Evolutionary conservation across 208 protist genomes (phyloP).

Genomic region (Leishmania braziliensis): DNA sequence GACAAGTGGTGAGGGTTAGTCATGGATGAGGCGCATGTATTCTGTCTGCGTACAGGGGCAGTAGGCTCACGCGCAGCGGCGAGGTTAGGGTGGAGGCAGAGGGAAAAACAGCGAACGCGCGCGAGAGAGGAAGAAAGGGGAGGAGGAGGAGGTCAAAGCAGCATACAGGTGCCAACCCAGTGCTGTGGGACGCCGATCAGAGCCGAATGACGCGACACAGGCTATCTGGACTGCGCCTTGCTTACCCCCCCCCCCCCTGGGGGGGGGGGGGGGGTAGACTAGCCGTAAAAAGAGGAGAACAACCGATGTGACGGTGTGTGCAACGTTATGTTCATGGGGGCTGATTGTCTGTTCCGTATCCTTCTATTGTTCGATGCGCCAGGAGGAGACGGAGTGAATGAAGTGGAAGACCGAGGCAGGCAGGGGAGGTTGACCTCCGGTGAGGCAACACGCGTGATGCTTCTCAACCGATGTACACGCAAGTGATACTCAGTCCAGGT

Average conservation of each 20-base stretch:
- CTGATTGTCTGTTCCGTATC: not conserved
- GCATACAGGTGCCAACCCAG: not conserved
- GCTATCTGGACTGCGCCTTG: not conserved
- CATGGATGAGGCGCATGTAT: not conserved
- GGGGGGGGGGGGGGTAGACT: not conserved
- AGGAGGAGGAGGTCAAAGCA: not conserved
- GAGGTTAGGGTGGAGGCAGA: not conserved
- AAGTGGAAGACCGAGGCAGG: not conserved
- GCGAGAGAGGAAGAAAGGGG: not conserved
- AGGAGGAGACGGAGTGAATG: not conserved
- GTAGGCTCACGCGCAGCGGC: not conserved
- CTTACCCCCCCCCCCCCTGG: not conserved
- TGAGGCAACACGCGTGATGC: not conserved
- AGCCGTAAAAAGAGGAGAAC: not conserved
- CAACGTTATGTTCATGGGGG: not conserved
- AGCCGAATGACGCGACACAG: not conserved
- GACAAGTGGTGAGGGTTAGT: not conserved
- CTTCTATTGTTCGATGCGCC: not conserved
- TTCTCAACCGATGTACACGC: not conserved
- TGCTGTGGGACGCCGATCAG: not conserved
- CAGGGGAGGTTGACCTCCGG: not conserved
- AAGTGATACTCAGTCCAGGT: slow-evolving; percentile 20
- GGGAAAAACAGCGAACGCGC: not conserved
- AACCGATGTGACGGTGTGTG: not conserved
- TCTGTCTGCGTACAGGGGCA: not conserved